Percentiles rank a stretch among this genome's conserved stretches.
Evolutionary conservation across 495 filamentous ascomycete species (phyloP).

Genomic region (Chaetomium fimeti): DNA sequence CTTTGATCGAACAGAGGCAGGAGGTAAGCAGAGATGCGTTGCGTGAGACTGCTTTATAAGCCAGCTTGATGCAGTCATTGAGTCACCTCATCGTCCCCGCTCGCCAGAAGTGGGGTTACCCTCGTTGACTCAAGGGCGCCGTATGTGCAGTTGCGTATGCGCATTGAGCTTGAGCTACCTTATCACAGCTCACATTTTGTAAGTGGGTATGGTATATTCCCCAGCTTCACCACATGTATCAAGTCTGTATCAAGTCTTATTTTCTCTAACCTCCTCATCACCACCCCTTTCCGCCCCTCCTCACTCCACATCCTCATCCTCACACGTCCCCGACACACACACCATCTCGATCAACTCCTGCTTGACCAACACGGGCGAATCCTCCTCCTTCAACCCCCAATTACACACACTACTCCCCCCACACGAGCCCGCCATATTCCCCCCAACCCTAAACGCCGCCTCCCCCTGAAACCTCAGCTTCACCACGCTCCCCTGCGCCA

Average conservation of each 20-base stretch:
- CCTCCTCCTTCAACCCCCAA: not conserved
- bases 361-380: not conserved
- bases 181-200: not conserved
- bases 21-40: not conserved
- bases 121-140: not conserved
- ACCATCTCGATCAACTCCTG: not conserved
- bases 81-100: not conserved
- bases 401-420: slow-evolving; percentile 6
- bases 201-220: not conserved
- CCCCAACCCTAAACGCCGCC: not conserved
- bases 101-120: slow-evolving; percentile 7
- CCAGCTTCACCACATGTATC: not conserved
- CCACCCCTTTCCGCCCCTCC: not conserved
- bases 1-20: not conserved
- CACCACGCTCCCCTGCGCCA: not conserved
- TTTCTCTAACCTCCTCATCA: not conserved
- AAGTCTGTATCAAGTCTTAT: too few relatives aligned
- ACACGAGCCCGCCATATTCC: not conserved
- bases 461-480: not conserved
- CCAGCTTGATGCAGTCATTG: not conserved
- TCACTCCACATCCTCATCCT: not conserved
- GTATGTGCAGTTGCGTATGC: not conserved
- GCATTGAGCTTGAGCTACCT: not conserved
- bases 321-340: slow-evolving; percentile 4
- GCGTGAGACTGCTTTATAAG: not conserved